These are phyloP conservation scores for Bruguiera hainesii DNA, from an alignment of 441 rosid genomes.

Conservation along the genomic window DNA sequence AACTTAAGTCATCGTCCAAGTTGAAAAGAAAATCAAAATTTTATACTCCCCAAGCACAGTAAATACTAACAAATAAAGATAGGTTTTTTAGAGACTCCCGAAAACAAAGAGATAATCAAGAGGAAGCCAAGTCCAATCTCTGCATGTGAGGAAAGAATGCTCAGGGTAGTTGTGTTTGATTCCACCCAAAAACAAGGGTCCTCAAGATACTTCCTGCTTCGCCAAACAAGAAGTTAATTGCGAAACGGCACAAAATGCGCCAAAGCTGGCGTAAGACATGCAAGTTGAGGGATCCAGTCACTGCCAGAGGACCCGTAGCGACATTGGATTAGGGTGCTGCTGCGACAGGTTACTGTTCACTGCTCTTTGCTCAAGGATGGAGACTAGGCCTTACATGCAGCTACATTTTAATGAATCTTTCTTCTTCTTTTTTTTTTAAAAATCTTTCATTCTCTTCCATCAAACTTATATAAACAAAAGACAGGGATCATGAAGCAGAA, in stretches of 20 bases:
- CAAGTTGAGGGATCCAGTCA: no score
- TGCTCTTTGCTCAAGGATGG: no score
- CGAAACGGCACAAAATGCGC: neutral
- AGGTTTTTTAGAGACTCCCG: slow-evolving; percentile 40
- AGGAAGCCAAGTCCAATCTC: slow-evolving; percentile 94
- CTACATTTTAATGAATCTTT: no score
- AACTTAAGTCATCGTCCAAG: neutral
- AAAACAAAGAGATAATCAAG: slow-evolving; percentile 67
- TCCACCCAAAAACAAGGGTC: slow-evolving; percentile 97
- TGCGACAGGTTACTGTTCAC: no score
- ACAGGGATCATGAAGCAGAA: no score
- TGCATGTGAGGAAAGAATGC: slow-evolving; percentile 80
- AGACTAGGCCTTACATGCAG: no score
- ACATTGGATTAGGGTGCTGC: no score
- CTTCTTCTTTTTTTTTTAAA: neutral
- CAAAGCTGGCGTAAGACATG: neutral
- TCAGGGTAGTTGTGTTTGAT: slow-evolving; percentile 78
- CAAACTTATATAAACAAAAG: no score
- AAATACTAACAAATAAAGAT: neutral
- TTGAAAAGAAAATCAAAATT: neutral
- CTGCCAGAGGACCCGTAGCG: no score
- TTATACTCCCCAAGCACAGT: neutral
- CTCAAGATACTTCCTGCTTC: slow-evolving; percentile 81
- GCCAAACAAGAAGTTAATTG: slow-evolving; percentile 8
- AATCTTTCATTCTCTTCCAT: no score